Evolutionary conservation across 1,284 basidiomycete species (phyloP).

Genomic region (Marasmius fiardii): DNA sequence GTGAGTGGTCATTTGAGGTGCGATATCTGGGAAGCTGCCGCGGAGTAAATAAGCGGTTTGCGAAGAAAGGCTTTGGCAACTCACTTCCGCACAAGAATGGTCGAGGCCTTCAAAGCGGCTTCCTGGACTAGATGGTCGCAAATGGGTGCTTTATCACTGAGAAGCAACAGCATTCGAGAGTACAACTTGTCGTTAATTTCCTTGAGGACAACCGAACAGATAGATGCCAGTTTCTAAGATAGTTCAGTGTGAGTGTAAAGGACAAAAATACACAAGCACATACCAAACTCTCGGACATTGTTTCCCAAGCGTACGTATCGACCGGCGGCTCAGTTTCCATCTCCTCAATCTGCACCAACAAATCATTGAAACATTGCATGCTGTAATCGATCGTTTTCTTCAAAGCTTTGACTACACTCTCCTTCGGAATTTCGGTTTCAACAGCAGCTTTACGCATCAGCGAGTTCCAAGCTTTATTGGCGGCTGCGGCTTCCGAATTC

Average conservation of each 20-base stretch:
- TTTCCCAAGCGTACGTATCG: slow-evolving; percentile 86
- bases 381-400: slow-evolving; percentile 53
- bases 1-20: slow-evolving; percentile 73
- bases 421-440: slow-evolving; percentile 35
- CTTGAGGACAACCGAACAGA: slow-evolving; percentile 75
- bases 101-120: slow-evolving; percentile 79
- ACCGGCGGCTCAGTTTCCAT: slow-evolving; percentile 74
- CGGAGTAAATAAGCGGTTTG: background rate
- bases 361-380: slow-evolving; percentile 71
- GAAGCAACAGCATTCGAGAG: slow-evolving; percentile 67
- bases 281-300: slow-evolving; percentile 81
- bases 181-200: slow-evolving; percentile 73
- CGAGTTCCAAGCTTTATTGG: slow-evolving; percentile 76
- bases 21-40: slow-evolving; percentile 76
- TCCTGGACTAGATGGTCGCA: slow-evolving; percentile 82
- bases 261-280: slow-evolving; percentile 18
- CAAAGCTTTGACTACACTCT: slow-evolving; percentile 41
- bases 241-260: background rate
- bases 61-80: slow-evolving; percentile 15
- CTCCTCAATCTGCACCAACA: slow-evolving; percentile 72
- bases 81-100: slow-evolving; percentile 80
- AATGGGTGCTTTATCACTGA: slow-evolving; percentile 81
- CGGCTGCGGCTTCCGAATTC: slow-evolving; percentile 70
- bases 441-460: slow-evolving; percentile 52
- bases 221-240: slow-evolving; percentile 79